Evolutionary conservation across 2,329 filamentous ascomycete genomes (phyloP).

Genomic region (Myotisia sp.): DNA sequence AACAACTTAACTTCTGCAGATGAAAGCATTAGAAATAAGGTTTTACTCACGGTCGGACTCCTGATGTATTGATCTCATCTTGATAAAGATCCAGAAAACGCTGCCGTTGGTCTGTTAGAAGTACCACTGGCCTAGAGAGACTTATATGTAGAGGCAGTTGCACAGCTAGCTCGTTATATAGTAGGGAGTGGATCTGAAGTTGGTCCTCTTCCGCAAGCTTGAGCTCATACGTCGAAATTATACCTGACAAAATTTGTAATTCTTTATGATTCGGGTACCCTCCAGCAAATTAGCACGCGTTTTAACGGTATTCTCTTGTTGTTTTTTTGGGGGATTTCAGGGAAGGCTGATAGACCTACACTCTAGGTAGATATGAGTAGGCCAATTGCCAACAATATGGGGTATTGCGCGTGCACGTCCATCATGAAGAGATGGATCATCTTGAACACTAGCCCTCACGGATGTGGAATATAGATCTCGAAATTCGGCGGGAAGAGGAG

Average conservation of each 20-base stretch:
- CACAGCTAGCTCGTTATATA: conserved; percentile 63
- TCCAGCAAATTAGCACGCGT: conserved; percentile 15
- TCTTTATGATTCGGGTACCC: conserved; percentile 29
- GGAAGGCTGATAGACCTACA: conserved; percentile 45
- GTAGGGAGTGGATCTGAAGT: conserved; percentile 46
- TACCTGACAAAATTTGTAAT: conserved; percentile 18
- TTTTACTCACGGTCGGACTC: conserved; percentile 32
- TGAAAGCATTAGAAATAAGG: not conserved
- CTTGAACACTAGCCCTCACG: conserved; percentile 59
- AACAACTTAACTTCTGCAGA: conserved; percentile 5
- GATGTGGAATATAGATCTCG: conserved; percentile 80
- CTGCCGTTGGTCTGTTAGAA: conserved; percentile 58
- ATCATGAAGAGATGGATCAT: conserved; percentile 73
- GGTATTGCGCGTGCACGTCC: conserved; percentile 70
- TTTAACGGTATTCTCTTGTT: not conserved
- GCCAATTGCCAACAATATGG: conserved; percentile 82
- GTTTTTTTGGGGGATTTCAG: not conserved
- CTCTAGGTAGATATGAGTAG: conserved; percentile 81
- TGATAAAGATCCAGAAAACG: conserved; percentile 47
- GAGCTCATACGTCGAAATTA: conserved; percentile 18
- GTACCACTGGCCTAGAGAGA: conserved; percentile 64
- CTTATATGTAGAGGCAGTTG: conserved; percentile 79
- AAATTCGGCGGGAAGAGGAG: conserved; percentile 66
- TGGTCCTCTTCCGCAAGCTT: conserved; percentile 33
- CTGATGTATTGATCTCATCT: conserved; percentile 28